phyloP scores from a whole-genome alignment of 768 basidiomycete genomes.

The Royoungia palumana region DNA sequence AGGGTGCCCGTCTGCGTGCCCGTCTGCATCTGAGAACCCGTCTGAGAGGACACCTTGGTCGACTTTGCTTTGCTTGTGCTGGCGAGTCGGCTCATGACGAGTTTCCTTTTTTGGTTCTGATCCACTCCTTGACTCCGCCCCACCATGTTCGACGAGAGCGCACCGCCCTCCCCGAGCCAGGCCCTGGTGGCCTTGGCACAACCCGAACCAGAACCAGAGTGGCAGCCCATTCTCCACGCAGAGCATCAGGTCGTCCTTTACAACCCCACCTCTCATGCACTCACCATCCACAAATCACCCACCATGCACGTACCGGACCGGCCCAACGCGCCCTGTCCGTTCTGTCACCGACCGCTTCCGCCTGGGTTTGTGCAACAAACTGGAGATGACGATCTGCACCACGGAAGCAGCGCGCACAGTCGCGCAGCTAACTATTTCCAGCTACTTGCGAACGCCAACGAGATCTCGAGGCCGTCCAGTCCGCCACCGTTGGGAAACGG shows the following conservation, averaged over 20 bases:
- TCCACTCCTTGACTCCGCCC: background rate
- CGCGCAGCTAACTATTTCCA: conserved; percentile 80
- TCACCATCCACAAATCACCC: conserved; percentile 53
- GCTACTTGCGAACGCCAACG: conserved; percentile 68
- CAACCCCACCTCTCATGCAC: conserved; percentile 80
- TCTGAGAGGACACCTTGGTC: no score
- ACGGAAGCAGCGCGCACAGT: conserved; percentile 43
- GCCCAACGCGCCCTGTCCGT: conserved; percentile 53
- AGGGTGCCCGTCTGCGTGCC: conserved; percentile 10
- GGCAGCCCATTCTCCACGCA: conserved; percentile 80
- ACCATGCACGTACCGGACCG: conserved; percentile 20
- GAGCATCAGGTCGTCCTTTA: conserved; percentile 87
- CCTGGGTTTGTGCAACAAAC: conserved; percentile 36
- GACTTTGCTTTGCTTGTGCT: no score
- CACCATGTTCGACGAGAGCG: conserved; percentile 30
- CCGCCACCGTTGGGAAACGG: conserved; percentile 36
- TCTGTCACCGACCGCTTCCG: conserved; percentile 64
- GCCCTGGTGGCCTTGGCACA: conserved; percentile 29
- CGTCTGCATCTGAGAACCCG: background rate
- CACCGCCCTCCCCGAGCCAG: conserved; percentile 30
- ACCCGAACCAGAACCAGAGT: conserved; percentile 37
- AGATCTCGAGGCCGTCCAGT: conserved; percentile 51
- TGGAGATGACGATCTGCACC: conserved; percentile 28
- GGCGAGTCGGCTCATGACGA: no score
- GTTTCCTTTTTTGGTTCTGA: no score